Evolutionary conservation across 345 rosid species (phyloP).

Genomic region (Salix udensis): DNA sequence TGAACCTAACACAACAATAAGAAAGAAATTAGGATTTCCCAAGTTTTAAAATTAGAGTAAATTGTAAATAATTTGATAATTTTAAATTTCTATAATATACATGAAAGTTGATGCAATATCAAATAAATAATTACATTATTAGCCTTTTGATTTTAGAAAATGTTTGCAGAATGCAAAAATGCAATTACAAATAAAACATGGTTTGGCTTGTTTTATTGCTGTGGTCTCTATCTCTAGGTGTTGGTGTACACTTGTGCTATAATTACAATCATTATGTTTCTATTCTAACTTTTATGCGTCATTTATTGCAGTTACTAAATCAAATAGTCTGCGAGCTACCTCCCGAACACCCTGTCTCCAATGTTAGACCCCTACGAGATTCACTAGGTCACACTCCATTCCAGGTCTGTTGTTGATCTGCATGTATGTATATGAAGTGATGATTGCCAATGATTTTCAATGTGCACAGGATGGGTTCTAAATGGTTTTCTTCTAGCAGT

Average conservation of each 20-base stretch:
- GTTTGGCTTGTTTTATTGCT: not conserved
- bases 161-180: too few relatives aligned
- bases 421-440: not conserved
- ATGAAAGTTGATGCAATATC: too few relatives aligned
- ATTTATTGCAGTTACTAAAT: slow-evolving; percentile 47
- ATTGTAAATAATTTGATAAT: too few relatives aligned
- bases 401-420: slow-evolving; percentile 37
- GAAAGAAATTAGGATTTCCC: too few relatives aligned
- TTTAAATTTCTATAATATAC: too few relatives aligned
- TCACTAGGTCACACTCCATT: slow-evolving; percentile 65
- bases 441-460: not conserved
- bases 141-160: too few relatives aligned
- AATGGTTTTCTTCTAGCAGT: too few relatives aligned
- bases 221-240: not conserved
- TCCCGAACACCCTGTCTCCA: slow-evolving; percentile 58
- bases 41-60: too few relatives aligned
- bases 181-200: too few relatives aligned
- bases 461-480: too few relatives aligned
- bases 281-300: not conserved
- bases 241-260: not conserved
- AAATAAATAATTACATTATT: too few relatives aligned
- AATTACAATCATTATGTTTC: not conserved
- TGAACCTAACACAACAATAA: too few relatives aligned
- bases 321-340: slow-evolving; percentile 69
- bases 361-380: slow-evolving; percentile 51